A percentile compares a stretch with the other conserved stretches of the same genome.
Conservation (phyloP, 202 grass and related monocot species). For the Panicum hallii region DNA sequence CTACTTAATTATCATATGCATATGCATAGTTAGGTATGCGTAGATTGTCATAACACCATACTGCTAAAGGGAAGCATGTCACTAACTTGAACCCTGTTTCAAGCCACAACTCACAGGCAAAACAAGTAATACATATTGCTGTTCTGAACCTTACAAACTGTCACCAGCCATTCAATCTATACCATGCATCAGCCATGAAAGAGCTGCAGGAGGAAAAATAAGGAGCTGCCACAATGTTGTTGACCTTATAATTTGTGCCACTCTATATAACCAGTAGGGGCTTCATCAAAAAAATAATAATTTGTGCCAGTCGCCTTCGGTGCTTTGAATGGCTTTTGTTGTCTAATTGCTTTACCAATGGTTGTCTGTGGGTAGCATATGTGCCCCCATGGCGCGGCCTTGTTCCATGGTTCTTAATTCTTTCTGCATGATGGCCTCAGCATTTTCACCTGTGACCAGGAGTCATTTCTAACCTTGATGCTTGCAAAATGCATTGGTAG, state of each 20-base stretch:
- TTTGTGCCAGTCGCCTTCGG: too few relatives aligned
- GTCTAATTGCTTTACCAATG: background rate
- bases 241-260: background rate
- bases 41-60: background rate
- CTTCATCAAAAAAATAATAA: too few relatives aligned
- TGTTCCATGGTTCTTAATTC: too few relatives aligned
- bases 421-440: too few relatives aligned
- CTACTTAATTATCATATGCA: background rate
- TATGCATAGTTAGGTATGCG: background rate
- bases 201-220: background rate
- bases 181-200: background rate
- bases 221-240: background rate
- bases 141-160: background rate
- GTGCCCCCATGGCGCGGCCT: too few relatives aligned
- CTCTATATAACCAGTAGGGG: background rate
- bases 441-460: too few relatives aligned
- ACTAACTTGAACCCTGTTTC: background rate
- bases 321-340: too few relatives aligned
- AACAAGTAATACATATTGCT: background rate
- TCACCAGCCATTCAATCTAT: background rate
- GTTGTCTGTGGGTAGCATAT: background rate
- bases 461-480: too few relatives aligned
- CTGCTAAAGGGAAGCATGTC: too few relatives aligned
- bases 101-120: background rate
- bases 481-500: too few relatives aligned